A percentile compares a stretch with the other conserved stretches of the same genome.
Evolutionary conservation across 805 yeast species (phyloP).

Genomic region (Candida chilensis): DNA sequence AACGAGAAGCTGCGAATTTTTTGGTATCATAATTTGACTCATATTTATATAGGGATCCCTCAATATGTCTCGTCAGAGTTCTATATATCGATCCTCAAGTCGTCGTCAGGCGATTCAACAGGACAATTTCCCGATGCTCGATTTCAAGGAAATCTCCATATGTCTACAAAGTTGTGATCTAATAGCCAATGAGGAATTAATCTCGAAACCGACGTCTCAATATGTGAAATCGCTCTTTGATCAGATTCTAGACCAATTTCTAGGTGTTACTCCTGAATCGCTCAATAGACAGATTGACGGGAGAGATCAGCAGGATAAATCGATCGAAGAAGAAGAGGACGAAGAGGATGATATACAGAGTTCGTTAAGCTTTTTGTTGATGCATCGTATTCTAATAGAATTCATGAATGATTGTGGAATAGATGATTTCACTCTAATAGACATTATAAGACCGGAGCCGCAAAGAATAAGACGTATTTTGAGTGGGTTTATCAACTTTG

Average conservation of each 20-base stretch:
- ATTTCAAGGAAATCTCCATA: conserved; percentile 44
- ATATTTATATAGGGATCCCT: too few relatives aligned
- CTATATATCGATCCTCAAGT: conserved; percentile 16
- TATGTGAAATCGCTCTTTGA: conserved; percentile 47
- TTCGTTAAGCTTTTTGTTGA: conserved; percentile 40
- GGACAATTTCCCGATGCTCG: conserved; percentile 57
- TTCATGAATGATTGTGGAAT: conserved; percentile 70
- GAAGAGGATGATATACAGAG: conserved; percentile 20
- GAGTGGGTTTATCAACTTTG: conserved; percentile 81
- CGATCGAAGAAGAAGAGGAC: conserved; percentile 9
- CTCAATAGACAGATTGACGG: too few relatives aligned
- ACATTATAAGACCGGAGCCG: conserved; percentile 72
- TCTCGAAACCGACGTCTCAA: conserved; percentile 47
- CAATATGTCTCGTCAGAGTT: conserved; percentile 22
- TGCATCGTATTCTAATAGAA: conserved; percentile 50
- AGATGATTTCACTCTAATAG: conserved; percentile 66
- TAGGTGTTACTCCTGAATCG: conserved; percentile 26
- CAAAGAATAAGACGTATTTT: conserved; percentile 52
- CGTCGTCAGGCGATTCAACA: conserved; percentile 15
- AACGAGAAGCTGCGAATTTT: too few relatives aligned
- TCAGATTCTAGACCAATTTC: conserved; percentile 52
- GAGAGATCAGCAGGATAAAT: conserved; percentile 4
- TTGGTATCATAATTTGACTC: too few relatives aligned
- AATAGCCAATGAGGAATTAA: conserved; percentile 48
- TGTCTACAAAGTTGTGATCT: conserved; percentile 58